A percentile compares a stretch with the other conserved stretches of the same genome.
Evolutionary conservation across 2,329 filamentous ascomycete species (phyloP).

Genomic region (Claviceps sp.): DNA sequence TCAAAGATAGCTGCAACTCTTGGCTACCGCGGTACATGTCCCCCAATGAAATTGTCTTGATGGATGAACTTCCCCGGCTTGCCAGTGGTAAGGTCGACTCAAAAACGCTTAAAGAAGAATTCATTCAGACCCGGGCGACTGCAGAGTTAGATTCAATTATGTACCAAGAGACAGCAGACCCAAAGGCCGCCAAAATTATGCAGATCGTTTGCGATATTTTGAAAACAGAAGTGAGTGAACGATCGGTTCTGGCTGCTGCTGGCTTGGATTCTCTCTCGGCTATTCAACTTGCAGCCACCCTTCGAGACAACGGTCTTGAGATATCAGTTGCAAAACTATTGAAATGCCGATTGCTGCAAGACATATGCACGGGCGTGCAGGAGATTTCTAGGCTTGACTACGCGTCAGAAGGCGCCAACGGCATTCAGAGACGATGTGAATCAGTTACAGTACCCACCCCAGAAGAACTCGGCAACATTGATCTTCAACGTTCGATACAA

Average conservation of each 20-base stretch:
- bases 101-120: constrained; percentile 45
- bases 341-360: constrained; percentile 31
- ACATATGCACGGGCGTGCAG: constrained; percentile 10
- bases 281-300: constrained; percentile 42
- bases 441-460: neutral
- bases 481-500: neutral
- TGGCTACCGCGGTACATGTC: constrained; percentile 82
- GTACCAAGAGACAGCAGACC: constrained; percentile 8
- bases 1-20: constrained; percentile 48
- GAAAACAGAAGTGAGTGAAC: constrained; percentile 19
- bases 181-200: constrained; percentile 21
- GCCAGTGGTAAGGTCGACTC: constrained; percentile 77
- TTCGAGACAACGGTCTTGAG: constrained; percentile 43
- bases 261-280: constrained; percentile 51
- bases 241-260: constrained; percentile 33
- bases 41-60: constrained; percentile 55
- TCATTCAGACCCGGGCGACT: constrained; percentile 10
- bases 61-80: constrained; percentile 55
- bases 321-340: constrained; percentile 50
- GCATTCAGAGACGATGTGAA: neutral
- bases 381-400: neutral
- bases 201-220: constrained; percentile 28
- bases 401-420: neutral
- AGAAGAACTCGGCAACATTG: neutral
- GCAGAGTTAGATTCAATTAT: neutral